Base-by-base conservation (phyloP, 495 filamentous ascomycete species). In the Jackrogersella minutella region DNA sequence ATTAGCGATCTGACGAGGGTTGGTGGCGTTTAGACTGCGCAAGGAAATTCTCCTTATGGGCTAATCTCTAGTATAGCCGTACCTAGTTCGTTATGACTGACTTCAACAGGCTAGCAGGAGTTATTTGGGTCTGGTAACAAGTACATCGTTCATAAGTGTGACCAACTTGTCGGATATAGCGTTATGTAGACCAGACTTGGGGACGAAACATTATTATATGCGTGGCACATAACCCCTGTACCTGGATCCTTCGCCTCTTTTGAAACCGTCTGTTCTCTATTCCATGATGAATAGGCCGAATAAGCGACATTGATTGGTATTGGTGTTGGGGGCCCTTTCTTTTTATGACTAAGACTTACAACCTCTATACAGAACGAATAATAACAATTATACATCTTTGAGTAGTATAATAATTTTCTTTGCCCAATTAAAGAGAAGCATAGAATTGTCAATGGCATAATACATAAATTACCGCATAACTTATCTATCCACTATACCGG, bases 191-290 rank as follows among this genome's bases (percentile, higher is more conserved):
- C n/a, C 55, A 49, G 51, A 36, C 24, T 50, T 39, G 11, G 44
- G n/a, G 60, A 54, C 60, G 43, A 56, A 56, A 57, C 43, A 36
- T 22, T 17, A 50, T 46, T 26, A n/a, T 50, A n/a, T 26, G 31
- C 43, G 34, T 33, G 11, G 34, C 28, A 24, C 10, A 46, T 37
- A 30, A n/a, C 28, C 46, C 59, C 65, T 68, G 65, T 63, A 41
- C 59, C 65, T 62, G 53, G 13, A 68, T 68, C 65, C 58, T 68
- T 34, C 34, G 30, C 36, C 30, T 62, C 34, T 67, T 50, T 53
- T 68, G 65, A 68, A 68, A 68, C 65, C 41, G 14, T 36, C 33
- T 47, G 49, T 24, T 30, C 26, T n/a, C n/a, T n/a, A n/a, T 43
- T 46, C 30, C 46, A 44, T 43, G 43, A 30, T 21, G 43, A 34